A percentile compares a stretch with the other conserved stretches of the same genome.
Conservation (phyloP, 1,139 yeast genomes). For the Candida sp. region DNA sequence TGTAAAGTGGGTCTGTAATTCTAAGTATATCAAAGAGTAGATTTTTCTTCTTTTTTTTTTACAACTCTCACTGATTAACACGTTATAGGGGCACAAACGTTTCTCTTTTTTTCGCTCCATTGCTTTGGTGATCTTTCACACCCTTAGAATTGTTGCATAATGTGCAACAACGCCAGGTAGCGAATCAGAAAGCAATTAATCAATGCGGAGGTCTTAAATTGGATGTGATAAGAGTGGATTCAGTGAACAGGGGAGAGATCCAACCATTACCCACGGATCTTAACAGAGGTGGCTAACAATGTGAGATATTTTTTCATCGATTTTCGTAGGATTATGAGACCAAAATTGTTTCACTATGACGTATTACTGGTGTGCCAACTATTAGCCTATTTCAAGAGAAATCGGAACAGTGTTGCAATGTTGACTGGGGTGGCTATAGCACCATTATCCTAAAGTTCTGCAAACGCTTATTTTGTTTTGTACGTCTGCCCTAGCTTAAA, state of each 20-base stretch:
- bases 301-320: too few species aligned
- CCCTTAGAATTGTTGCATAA: not conserved
- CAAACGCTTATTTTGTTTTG: not conserved
- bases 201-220: too few species aligned
- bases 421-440: not conserved
- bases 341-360: too few species aligned
- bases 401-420: not conserved
- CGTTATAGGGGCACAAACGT: not conserved
- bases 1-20: not conserved
- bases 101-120: not conserved
- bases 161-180: not conserved
- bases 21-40: not conserved
- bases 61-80: slow-evolving; percentile 2
- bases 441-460: not conserved
- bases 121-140: not conserved
- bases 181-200: too few species aligned
- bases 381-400: too few species aligned
- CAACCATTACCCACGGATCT: too few species aligned
- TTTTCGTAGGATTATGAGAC: too few species aligned
- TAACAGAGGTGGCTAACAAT: too few species aligned
- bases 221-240: too few species aligned
- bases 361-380: too few species aligned
- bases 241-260: not conserved
- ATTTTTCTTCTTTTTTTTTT: slow-evolving; percentile 1
- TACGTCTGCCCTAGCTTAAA: not conserved